A percentile compares a stretch with the other conserved stretches of the same genome.
Evolutionary conservation across 1,284 basidiomycete genomes (phyloP).

Genomic region (Trametes polyzona): DNA sequence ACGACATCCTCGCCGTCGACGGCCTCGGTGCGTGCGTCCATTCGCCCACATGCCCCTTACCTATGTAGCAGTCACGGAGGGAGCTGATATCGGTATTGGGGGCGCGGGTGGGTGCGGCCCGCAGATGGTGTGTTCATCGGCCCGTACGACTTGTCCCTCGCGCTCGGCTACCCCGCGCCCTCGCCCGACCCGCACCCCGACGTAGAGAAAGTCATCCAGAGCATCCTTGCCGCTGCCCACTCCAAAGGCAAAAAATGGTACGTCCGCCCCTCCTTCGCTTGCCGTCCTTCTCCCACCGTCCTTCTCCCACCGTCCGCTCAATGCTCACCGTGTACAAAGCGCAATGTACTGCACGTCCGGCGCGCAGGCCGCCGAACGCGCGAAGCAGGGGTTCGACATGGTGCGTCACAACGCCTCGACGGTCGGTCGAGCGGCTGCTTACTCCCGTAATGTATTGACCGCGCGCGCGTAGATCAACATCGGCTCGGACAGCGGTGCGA

Average conservation of each 20-base stretch:
- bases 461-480: conserved; percentile 51
- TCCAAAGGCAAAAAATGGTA: conserved; percentile 70
- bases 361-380: conserved; percentile 41
- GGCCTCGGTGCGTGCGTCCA: conserved; percentile 54
- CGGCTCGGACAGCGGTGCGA: conserved; percentile 48
- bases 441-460: no score
- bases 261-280: conserved; percentile 22
- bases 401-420: conserved; percentile 21
- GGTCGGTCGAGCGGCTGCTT: background rate
- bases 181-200: conserved; percentile 65
- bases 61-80: background rate
- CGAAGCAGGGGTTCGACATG: conserved; percentile 48
- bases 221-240: conserved; percentile 57
- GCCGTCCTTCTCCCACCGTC: background rate
- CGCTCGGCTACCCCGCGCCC: conserved; percentile 60
- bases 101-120: conserved; percentile 26
- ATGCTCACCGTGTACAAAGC: conserved; percentile 3
- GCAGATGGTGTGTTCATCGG: conserved; percentile 62
- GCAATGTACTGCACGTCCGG: conserved; percentile 43
- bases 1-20: conserved; percentile 63
- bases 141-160: conserved; percentile 68
- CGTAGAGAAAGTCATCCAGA: conserved; percentile 64
- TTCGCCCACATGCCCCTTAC: background rate
- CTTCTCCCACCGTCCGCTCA: background rate
- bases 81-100: no score